A percentile compares a stretch with the other conserved stretches of the same genome.
Evolutionary conservation across 2,329 filamentous ascomycete genomes (phyloP).

Genomic region (Alternaria sp.): DNA sequence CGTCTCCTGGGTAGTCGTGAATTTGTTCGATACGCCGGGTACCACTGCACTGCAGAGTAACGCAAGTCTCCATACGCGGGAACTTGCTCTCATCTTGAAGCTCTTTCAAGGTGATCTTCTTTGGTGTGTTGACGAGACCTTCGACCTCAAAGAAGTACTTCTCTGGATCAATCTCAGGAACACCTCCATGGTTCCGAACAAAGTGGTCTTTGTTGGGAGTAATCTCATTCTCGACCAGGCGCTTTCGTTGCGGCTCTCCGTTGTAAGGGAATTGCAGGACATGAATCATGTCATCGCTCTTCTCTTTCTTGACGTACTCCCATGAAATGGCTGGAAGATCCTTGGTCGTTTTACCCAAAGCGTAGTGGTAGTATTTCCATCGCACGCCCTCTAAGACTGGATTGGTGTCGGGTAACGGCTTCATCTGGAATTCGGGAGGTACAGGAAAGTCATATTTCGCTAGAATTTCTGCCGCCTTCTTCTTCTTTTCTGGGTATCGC

Average conservation of each 20-base stretch:
- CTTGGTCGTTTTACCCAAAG: constrained; percentile 50
- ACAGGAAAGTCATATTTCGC: constrained; percentile 60
- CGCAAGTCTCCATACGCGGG: constrained; percentile 65
- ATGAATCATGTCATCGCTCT: constrained; percentile 58
- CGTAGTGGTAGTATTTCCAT: constrained; percentile 58
- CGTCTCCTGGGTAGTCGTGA: constrained; percentile 69
- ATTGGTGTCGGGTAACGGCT: constrained; percentile 54
- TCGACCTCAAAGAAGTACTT: constrained; percentile 64
- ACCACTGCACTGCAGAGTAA: constrained; percentile 73
- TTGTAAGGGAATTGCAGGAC: constrained; percentile 59
- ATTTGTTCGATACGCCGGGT: constrained; percentile 76
- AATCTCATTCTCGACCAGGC: constrained; percentile 65
- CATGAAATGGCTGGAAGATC: constrained; percentile 64
- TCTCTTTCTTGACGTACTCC: constrained; percentile 56
- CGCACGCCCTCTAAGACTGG: constrained; percentile 56
- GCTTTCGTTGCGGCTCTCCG: constrained; percentile 57
- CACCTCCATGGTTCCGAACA: constrained; percentile 75
- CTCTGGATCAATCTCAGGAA: constrained; percentile 69
- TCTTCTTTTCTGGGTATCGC: constrained; percentile 71
- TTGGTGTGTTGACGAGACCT: constrained; percentile 68
- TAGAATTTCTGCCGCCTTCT: constrained; percentile 64
- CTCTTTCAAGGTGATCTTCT: constrained; percentile 65
- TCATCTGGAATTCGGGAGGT: constrained; percentile 56
- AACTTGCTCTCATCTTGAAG: constrained; percentile 68
- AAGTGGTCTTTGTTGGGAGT: constrained; percentile 72